phyloP scores from a whole-genome alignment of 2,329 filamentous ascomycete species.

The Hortaea sp. region DNA sequence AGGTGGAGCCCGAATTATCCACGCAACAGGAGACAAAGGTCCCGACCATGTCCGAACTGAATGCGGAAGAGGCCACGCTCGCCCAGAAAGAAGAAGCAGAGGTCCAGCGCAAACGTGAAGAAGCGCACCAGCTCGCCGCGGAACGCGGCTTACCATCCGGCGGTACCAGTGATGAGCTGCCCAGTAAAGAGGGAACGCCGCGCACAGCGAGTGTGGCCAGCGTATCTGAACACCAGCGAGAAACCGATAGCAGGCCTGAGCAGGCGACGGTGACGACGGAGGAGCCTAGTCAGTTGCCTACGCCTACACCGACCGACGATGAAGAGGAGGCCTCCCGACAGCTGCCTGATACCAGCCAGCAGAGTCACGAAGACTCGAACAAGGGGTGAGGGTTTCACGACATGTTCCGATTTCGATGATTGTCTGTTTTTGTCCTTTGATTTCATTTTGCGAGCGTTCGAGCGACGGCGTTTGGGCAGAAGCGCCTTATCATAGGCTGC shows the following conservation, averaged over 20 bases:
- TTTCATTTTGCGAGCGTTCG: not conserved
- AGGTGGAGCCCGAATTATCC: conserved; percentile 1
- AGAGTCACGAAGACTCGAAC: not conserved
- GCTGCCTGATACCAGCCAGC: not conserved
- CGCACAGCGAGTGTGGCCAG: conserved; percentile 1
- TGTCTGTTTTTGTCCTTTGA: too few species aligned
- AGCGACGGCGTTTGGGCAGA: not conserved
- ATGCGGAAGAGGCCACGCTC: conserved; percentile 46
- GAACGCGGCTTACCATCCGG: conserved; percentile 39
- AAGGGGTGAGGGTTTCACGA: not conserved
- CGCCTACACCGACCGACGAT: conserved; percentile 16
- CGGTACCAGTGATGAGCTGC: conserved; percentile 7
- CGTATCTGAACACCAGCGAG: not conserved
- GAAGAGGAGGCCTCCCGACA: conserved; percentile 11
- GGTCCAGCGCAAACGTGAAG: conserved; percentile 43
- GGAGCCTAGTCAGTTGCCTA: conserved; percentile 16
- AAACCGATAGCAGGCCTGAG: not conserved
- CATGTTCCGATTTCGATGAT: not conserved
- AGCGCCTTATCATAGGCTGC: too few species aligned
- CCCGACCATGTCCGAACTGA: conserved; percentile 45
- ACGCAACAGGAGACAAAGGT: conserved; percentile 14
- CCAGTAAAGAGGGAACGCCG: conserved; percentile 19
- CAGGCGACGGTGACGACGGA: not conserved
- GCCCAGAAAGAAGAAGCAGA: conserved; percentile 47
- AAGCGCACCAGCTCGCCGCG: conserved; percentile 46